Conservation (phyloP, 169 alveolate genomes). For the Plasmodium cynomolgi region DNA sequence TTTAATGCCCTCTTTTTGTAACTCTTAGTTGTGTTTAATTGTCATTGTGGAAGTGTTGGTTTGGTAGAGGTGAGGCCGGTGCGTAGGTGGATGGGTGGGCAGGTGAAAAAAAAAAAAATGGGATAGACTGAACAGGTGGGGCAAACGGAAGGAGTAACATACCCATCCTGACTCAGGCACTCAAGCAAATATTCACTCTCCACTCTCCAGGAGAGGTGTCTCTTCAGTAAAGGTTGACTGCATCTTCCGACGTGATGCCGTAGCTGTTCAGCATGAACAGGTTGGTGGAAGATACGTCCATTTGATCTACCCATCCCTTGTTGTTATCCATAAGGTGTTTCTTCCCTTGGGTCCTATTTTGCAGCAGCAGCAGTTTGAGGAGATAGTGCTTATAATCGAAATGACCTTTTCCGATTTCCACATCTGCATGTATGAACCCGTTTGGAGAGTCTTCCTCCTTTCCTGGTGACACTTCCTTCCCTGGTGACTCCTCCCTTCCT, state of each 20-base stretch:
- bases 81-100: neutral
- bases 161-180: neutral
- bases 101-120: neutral
- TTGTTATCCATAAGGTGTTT: neutral
- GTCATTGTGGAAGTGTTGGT: neutral
- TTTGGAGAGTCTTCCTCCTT: neutral
- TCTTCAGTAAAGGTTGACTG: neutral
- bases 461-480: neutral
- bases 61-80: neutral
- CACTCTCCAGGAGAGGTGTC: neutral
- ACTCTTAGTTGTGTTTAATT: neutral
- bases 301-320: neutral
- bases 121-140: neutral
- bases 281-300: constrained; percentile 22
- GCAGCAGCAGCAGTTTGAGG: neutral
- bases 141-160: neutral
- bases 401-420: neutral
- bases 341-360: neutral
- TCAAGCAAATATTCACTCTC: neutral
- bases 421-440: neutral
- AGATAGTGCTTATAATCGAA: constrained; percentile 36
- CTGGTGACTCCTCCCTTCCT: neutral
- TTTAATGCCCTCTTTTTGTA: neutral
- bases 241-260: constrained; percentile 34
- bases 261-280: constrained; percentile 36